Base-by-base conservation (phyloP, 345 rosid species). In the Gossypium mustelinum region DNA sequence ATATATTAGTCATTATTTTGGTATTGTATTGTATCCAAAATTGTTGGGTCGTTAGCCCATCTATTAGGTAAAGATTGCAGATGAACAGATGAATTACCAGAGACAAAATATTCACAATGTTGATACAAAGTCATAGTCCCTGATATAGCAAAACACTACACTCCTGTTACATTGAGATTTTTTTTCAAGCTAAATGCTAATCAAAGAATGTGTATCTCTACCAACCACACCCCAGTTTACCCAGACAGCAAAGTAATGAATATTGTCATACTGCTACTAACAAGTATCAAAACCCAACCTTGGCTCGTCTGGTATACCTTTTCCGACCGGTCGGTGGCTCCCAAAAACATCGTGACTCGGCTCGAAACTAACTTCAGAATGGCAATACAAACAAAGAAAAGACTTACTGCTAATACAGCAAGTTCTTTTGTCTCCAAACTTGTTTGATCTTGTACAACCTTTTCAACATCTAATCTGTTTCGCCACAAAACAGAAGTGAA, bases 261-360 rank as follows among this genome's bases (percentile, higher is more conserved):
- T 72, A 94, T 84, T 73, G 91, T 86, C 85, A 91, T 82, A 70
- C 86, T 85, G 89, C 97, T 91, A 86, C 97, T 92, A 74, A 88
- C 80, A 47, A 94, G 82, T 74, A 90, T 86, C 86, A 94, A 82
- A 39, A 86, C 61, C 97, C 97, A 94, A 75, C 95, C 95, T 48
- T 83, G 82, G 77, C 88, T 83, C 0, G 83, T 74, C 63, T 79
- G 82, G 79, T 82, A 59, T 51, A 73, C 78, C 77, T 80, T 85
- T 44, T 87, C 79, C 0, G 86, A 72, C 17, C 9, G 17, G 54
- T 45, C 77, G 44, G 84, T 59, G 14, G 87, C 64, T 79, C 83
- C 77, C 9, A 85, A 55, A 18, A 77, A 62, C 43, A 68, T 75
- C 18, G 84, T 82, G 7, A 87, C 78, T 52, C 81, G 77, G 4